Percentiles rank a stretch among this genome's conserved stretches.
Conservation (phyloP, 208 protist genomes). For the Trypanosoma grayi region DNA sequence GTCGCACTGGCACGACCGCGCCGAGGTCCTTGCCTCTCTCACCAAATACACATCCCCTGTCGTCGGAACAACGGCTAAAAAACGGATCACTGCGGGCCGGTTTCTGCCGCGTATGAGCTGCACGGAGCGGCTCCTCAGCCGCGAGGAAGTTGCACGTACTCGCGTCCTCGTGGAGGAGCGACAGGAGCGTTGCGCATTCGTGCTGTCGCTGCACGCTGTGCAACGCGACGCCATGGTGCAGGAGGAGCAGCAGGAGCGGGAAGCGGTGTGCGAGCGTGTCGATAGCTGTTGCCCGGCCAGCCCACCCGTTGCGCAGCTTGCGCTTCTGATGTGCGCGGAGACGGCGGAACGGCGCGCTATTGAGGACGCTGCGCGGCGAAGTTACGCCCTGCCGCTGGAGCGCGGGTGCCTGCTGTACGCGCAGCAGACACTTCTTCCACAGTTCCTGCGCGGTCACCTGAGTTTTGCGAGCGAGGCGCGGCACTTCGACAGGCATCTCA, state of each 20-base stretch:
- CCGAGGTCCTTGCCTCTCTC: constrained; percentile 4
- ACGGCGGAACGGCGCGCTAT: constrained; percentile 12
- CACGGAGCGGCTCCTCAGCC: constrained; percentile 11
- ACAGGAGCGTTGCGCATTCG: background rate
- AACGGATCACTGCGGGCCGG: no score
- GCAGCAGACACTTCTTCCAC: constrained; percentile 14
- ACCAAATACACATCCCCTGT: no score
- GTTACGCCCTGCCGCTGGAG: constrained; percentile 11
- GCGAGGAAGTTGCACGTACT: constrained; percentile 24
- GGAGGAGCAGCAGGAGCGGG: constrained; percentile 4
- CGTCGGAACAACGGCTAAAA: no score
- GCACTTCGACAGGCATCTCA: constrained; percentile 40
- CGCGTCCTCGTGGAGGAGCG: constrained; percentile 11
- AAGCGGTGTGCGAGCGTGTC: background rate
- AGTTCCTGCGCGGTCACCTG: constrained; percentile 38
- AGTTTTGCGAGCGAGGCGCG: constrained; percentile 28
- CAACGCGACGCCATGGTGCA: background rate
- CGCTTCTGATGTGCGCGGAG: constrained; percentile 16
- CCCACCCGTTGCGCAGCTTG: constrained; percentile 2
- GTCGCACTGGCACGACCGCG: background rate
- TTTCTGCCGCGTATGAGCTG: constrained; percentile 2
- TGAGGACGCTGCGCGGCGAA: constrained; percentile 8
- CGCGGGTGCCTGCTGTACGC: constrained; percentile 14
- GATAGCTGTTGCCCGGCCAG: constrained; percentile 3
- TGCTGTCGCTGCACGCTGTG: constrained; percentile 4